Percentiles rank a stretch among this genome's conserved stretches.
Conservation (phyloP, 495 filamentous ascomycete genomes). For the Aspergillus heteromorphus region DNA sequence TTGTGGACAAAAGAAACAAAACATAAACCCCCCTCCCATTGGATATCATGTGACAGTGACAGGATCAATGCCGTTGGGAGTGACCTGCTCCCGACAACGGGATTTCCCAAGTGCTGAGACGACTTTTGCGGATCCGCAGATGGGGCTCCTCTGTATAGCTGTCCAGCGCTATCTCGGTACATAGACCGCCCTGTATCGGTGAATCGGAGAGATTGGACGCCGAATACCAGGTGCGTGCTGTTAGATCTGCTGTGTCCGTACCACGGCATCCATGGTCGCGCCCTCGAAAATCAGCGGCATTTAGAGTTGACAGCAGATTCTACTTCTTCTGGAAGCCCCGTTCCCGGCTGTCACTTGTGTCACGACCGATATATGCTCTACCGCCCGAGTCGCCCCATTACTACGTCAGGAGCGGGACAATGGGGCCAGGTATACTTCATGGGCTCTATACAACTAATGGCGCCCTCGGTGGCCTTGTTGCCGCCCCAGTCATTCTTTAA, state of each 20-base stretch:
- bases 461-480: slow-evolving; percentile 33
- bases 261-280: slow-evolving; percentile 34
- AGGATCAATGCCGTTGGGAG: background rate
- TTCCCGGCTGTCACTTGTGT: slow-evolving; percentile 34
- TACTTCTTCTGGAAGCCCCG: slow-evolving; percentile 33
- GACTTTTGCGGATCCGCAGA: background rate
- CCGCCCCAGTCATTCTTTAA: slow-evolving; percentile 9
- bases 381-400: slow-evolving; percentile 40
- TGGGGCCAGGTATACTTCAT: slow-evolving; percentile 31
- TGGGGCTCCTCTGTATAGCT: background rate
- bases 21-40: slow-evolving; percentile 31
- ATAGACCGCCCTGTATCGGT: slow-evolving; percentile 10
- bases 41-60: slow-evolving; percentile 16
- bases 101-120: background rate
- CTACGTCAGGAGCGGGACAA: slow-evolving; percentile 35
- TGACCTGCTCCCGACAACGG: background rate
- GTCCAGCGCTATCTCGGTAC: slow-evolving; percentile 20
- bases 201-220: background rate
- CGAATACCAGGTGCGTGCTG: slow-evolving; percentile 35
- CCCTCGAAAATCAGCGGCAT: slow-evolving; percentile 23
- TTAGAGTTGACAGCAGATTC: slow-evolving; percentile 25
- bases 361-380: slow-evolving; percentile 29
- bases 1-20: slow-evolving; percentile 35
- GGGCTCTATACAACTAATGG: slow-evolving; percentile 35
- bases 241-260: slow-evolving; percentile 34